Evolutionary conservation across 1,284 basidiomycete species (phyloP).

Genomic region (Ceratobasidium sp.): DNA sequence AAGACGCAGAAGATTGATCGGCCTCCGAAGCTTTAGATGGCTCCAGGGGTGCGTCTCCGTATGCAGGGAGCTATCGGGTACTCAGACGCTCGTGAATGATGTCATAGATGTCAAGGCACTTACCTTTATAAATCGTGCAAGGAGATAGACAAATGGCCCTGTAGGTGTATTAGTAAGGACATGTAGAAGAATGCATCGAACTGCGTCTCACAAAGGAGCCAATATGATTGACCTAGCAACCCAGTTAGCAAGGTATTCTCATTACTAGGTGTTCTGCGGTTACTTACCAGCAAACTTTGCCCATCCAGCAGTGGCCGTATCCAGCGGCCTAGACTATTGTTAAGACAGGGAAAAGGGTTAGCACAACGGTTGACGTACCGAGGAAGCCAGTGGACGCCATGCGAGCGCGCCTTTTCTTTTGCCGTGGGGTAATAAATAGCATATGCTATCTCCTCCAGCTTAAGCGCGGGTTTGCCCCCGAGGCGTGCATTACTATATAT

Average conservation of each 20-base stretch:
- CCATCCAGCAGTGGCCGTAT: constrained; percentile 45
- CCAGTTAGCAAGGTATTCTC: not conserved
- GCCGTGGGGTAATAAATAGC: constrained; percentile 46
- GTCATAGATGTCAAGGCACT: not conserved
- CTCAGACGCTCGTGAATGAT: not conserved
- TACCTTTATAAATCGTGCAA: constrained; percentile 37
- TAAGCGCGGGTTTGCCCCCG: constrained; percentile 45
- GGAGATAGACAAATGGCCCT: constrained; percentile 37
- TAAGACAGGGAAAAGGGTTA: not conserved
- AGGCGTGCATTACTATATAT: constrained; percentile 44
- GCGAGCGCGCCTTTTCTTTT: constrained; percentile 19
- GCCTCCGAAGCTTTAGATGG: constrained; percentile 54
- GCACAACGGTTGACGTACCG: constrained; percentile 30
- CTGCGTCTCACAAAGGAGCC: constrained; percentile 39
- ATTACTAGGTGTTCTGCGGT: not conserved
- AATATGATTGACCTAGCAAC: constrained; percentile 40
- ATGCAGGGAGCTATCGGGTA: constrained; percentile 68
- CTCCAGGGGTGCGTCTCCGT: constrained; percentile 68
- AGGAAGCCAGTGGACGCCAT: constrained; percentile 29
- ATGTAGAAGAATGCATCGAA: not conserved
- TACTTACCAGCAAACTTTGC: constrained; percentile 47
- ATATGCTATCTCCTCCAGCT: constrained; percentile 47
- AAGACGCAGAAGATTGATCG: constrained; percentile 52
- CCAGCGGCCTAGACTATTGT: constrained; percentile 41
- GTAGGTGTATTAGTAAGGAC: not conserved